Evolutionary conservation across 2,329 filamentous ascomycete species (phyloP).

Genomic region (Leptographium radiaticola): DNA sequence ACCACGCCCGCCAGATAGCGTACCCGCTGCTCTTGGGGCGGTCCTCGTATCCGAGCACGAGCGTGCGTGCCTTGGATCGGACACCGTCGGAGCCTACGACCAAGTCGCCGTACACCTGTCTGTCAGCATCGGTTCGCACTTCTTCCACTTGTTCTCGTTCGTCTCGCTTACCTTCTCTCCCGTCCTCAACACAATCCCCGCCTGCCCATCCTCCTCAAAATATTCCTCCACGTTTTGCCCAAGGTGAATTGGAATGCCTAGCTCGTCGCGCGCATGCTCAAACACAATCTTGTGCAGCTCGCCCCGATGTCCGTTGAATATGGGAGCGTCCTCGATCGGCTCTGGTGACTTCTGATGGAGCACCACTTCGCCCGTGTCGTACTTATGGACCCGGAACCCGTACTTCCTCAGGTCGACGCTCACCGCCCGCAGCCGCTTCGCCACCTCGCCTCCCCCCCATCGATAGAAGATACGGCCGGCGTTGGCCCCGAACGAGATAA

Average conservation of each 20-base stretch:
- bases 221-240: constrained; percentile 39
- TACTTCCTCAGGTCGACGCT: constrained; percentile 38
- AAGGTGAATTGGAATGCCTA: constrained; percentile 42
- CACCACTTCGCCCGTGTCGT: constrained; percentile 44
- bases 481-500: constrained; percentile 49
- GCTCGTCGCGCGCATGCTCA: constrained; percentile 39
- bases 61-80: constrained; percentile 35
- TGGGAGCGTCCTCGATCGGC: constrained; percentile 32
- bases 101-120: constrained; percentile 28
- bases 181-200: constrained; percentile 27
- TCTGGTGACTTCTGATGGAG: constrained; percentile 38
- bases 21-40: constrained; percentile 38
- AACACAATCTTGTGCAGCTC: constrained; percentile 48
- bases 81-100: constrained; percentile 44
- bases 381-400: constrained; percentile 51
- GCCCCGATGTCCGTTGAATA: constrained; percentile 47
- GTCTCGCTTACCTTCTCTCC: constrained; percentile 3
- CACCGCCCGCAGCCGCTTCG: constrained; percentile 30
- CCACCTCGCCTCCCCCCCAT: constrained; percentile 38
- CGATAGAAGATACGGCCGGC: constrained; percentile 47
- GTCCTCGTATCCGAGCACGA: constrained; percentile 37
- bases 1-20: constrained; percentile 40
- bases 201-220: constrained; percentile 36
- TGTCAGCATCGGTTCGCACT: neutral
- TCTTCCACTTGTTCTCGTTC: neutral